phyloP scores from a whole-genome alignment of 768 basidiomycete genomes.

The Termitomyces sp. region DNA sequence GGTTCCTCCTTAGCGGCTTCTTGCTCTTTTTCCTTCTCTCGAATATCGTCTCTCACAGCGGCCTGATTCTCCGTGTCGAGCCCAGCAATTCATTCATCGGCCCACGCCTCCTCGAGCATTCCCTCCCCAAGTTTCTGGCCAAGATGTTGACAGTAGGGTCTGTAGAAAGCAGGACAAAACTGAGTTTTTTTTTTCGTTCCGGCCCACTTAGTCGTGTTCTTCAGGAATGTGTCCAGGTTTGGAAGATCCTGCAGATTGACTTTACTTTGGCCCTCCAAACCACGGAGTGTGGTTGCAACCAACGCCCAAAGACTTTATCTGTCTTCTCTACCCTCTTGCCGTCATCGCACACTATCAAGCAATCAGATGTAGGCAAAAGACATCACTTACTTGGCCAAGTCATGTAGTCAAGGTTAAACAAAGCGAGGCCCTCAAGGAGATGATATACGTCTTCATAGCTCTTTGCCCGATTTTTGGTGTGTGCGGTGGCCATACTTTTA shows the following conservation, averaged over 20 bases:
- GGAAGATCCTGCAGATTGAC: conserved; percentile 25
- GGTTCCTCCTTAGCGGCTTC: conserved; percentile 8
- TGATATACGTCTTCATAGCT: conserved; percentile 26
- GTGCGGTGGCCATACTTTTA: conserved; percentile 19
- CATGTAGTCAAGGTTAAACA: conserved; percentile 24
- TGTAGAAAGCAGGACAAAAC: conserved; percentile 19
- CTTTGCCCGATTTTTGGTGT: conserved; percentile 26
- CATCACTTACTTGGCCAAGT: conserved; percentile 25
- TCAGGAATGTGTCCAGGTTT: conserved; percentile 26
- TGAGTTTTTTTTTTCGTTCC: conserved; percentile 17
- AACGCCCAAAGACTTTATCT: conserved; percentile 27
- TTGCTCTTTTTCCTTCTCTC: conserved; percentile 15
- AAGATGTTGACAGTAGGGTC: conserved; percentile 26
- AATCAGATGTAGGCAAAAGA: neutral
- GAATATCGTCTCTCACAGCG: conserved; percentile 12
- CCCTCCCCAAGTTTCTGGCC: conserved; percentile 24
- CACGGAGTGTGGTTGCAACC: conserved; percentile 26
- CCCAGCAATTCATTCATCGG: conserved; percentile 23
- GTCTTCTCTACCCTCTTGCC: conserved; percentile 23
- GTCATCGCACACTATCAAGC: conserved; percentile 24
- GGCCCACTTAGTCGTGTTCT: conserved; percentile 20
- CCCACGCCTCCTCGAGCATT: conserved; percentile 23
- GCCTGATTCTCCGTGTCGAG: conserved; percentile 19
- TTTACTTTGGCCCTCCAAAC: conserved; percentile 21
- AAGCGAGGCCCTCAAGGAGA: conserved; percentile 26